Conservation (phyloP, 345 rosid species). For the Rhodomyrtus tomentosa region DNA sequence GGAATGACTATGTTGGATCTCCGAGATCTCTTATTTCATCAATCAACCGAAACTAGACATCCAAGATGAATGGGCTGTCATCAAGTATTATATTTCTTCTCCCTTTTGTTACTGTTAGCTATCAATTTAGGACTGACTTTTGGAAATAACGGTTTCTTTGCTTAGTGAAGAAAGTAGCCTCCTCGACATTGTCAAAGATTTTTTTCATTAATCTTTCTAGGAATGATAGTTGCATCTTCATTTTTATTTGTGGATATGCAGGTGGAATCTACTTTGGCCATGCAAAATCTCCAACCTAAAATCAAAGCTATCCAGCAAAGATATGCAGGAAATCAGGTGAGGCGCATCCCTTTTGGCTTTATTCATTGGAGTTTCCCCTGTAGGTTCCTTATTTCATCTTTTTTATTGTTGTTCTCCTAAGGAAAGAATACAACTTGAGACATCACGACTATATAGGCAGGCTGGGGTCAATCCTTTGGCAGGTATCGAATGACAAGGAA, state of each 20-base stretch:
- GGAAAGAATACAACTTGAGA: conserved; percentile 97
- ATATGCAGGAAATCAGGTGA: conserved; percentile 93
- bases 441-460: conserved; percentile 80
- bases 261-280: conserved; percentile 96
- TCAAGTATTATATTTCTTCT: neutral
- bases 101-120: neutral
- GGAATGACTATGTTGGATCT: neutral
- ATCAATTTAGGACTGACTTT: neutral
- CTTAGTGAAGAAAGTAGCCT: neutral
- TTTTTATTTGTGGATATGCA: neutral
- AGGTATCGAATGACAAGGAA: conserved; percentile 29
- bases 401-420: conserved; percentile 7
- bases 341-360: neutral
- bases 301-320: conserved; percentile 97
- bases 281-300: conserved; percentile 98
- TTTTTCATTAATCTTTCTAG: neutral
- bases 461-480: conserved; percentile 98
- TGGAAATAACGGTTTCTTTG: neutral
- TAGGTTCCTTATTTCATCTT: neutral
- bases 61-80: neutral
- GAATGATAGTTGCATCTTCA: neutral
- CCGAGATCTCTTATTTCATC: neutral
- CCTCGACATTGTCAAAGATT: neutral
- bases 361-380: neutral
- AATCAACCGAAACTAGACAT: neutral